phyloP scores from a whole-genome alignment of 2,329 filamentous ascomycete genomes.

The Ophiostoma pallidulum region DNA sequence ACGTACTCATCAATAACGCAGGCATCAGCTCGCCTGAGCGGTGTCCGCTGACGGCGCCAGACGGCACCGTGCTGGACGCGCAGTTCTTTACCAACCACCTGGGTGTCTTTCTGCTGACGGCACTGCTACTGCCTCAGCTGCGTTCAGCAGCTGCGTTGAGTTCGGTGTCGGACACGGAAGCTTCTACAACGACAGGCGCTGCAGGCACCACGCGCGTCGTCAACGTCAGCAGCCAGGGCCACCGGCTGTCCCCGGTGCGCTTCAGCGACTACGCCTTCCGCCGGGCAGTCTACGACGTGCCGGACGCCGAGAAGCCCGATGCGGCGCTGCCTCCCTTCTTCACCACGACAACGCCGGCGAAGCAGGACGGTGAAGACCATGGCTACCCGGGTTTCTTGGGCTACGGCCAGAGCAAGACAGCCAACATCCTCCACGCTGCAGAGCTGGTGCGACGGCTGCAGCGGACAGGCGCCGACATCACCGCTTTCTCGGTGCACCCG shows the following conservation, averaged over 20 bases:
- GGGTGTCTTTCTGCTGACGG: constrained; percentile 38
- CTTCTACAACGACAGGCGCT: no score
- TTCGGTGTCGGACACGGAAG: no score
- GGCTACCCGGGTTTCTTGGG: constrained; percentile 28
- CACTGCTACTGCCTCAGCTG: constrained; percentile 34
- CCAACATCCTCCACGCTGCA: constrained; percentile 34
- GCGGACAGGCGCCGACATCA: constrained; percentile 16
- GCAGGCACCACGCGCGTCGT: constrained; percentile 29
- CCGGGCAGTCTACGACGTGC: constrained; percentile 28
- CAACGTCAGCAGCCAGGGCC: constrained; percentile 31
- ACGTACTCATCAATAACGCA: constrained; percentile 36
- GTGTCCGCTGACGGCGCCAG: constrained; percentile 21
- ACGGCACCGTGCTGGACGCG: constrained; percentile 23
- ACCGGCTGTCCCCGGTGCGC: constrained; percentile 28
- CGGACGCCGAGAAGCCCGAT: constrained; percentile 16
- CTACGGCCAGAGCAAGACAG: constrained; percentile 40
- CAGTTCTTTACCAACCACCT: constrained; percentile 32
- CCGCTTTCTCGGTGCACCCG: constrained; percentile 27
- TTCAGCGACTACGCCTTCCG: constrained; percentile 35
- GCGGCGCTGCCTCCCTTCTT: constrained; percentile 6
- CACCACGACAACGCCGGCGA: no score
- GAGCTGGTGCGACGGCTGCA: constrained; percentile 26
- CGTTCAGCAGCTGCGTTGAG: constrained; percentile 23
- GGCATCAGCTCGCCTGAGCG: constrained; percentile 27
- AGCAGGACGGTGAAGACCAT: no score